phyloP scores from a whole-genome alignment of 805 yeast genomes.

The Jamesozyma spencerorum region DNA sequence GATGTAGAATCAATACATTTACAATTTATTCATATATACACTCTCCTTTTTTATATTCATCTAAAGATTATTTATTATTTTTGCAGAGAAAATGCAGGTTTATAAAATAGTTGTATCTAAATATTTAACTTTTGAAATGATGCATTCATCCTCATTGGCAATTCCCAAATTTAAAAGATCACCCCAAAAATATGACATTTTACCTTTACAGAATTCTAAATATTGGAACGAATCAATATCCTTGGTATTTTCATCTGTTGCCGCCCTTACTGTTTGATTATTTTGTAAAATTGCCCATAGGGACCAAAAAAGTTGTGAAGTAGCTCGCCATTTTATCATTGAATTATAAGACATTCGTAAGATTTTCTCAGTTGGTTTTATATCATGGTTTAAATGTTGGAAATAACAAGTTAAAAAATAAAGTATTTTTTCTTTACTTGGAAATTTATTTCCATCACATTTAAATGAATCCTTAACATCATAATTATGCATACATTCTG shows the following conservation, averaged over 20 bases:
- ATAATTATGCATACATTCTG: conserved; percentile 94
- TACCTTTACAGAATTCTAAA: conserved; percentile 60
- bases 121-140: conserved; percentile 41
- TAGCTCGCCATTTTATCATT: conserved; percentile 63
- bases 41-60: background rate
- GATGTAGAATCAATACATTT: conserved; percentile 20
- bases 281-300: conserved; percentile 85
- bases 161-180: conserved; percentile 59
- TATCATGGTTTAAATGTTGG: conserved; percentile 33
- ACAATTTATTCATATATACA: background rate
- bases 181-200: conserved; percentile 59
- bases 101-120: background rate
- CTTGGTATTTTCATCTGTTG: conserved; percentile 11
- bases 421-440: conserved; percentile 54
- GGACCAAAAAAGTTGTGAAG: conserved; percentile 70
- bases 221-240: conserved; percentile 60
- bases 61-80: background rate
- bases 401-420: conserved; percentile 63
- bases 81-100: no score
- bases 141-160: conserved; percentile 22
- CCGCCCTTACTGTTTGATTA: conserved; percentile 29
- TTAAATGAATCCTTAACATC: conserved; percentile 42
- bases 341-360: conserved; percentile 52
- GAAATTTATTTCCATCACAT: conserved; percentile 44
- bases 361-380: conserved; percentile 16